Evolutionary conservation across 1,139 yeast genomes (phyloP).

Genomic region (Blastobotrys serpentis): DNA sequence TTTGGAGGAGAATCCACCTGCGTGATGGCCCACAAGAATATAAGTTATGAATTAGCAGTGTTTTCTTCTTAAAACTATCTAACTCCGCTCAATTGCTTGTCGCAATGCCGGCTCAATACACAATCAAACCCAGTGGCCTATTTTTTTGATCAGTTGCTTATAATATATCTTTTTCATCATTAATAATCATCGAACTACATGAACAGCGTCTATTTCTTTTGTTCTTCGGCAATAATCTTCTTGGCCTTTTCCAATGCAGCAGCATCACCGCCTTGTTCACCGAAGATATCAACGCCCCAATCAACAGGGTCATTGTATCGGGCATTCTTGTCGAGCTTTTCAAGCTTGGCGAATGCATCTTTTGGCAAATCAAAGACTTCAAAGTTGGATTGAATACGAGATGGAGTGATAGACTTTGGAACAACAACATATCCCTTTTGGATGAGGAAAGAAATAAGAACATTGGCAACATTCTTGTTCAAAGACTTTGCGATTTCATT

Average conservation of each 20-base stretch:
- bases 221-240: not conserved
- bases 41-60: too few species aligned
- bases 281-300: slow-evolving; percentile 31
- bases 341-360: slow-evolving; percentile 53
- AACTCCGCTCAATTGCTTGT: too few species aligned
- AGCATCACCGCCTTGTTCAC: slow-evolving; percentile 26
- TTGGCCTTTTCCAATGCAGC: slow-evolving; percentile 19
- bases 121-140: too few species aligned
- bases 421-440: slow-evolving; percentile 66
- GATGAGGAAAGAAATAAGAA: slow-evolving; percentile 68
- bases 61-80: too few species aligned
- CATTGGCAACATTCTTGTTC: slow-evolving; percentile 55
- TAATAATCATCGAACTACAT: too few species aligned
- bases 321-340: slow-evolving; percentile 42
- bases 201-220: too few species aligned
- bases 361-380: slow-evolving; percentile 49
- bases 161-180: too few species aligned
- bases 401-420: slow-evolving; percentile 65
- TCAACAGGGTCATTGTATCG: slow-evolving; percentile 31
- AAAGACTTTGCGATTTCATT: slow-evolving; percentile 54
- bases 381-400: slow-evolving; percentile 59
- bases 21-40: too few species aligned
- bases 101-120: too few species aligned
- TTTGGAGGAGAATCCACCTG: too few species aligned
- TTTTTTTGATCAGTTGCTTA: too few species aligned